phyloP scores from a whole-genome alignment of 768 basidiomycete species.

The Suillus luteus region DNA sequence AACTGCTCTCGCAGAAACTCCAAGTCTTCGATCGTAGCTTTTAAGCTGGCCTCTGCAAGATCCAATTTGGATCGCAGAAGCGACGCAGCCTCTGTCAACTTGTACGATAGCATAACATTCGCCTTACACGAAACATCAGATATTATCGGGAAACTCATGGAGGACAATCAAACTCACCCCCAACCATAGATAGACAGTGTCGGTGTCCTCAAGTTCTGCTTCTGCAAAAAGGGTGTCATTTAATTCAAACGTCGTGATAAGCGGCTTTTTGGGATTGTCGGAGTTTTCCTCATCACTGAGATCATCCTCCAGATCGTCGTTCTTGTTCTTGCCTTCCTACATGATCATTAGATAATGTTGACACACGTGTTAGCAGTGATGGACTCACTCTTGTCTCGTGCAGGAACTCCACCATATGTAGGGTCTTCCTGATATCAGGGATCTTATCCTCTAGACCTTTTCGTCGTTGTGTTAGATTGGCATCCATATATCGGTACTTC shows the following conservation, averaged over 20 bases:
- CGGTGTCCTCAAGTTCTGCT: conserved; percentile 83
- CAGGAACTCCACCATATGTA: conserved; percentile 85
- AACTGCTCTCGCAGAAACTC: conserved; percentile 94
- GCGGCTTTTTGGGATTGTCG: conserved; percentile 43
- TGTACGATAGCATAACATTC: conserved; percentile 97
- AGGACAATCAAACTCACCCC: conserved; percentile 59
- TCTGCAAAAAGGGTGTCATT: conserved; percentile 96
- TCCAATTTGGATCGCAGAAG: conserved; percentile 76
- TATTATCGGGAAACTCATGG: neutral
- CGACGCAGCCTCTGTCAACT: conserved; percentile 71
- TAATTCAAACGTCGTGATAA: conserved; percentile 90
- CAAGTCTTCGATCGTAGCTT: conserved; percentile 80
- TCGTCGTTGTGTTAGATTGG: conserved; percentile 76
- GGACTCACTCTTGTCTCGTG: conserved; percentile 66
- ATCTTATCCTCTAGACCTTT: conserved; percentile 89
- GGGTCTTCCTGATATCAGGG: conserved; percentile 91
- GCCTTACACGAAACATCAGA: conserved; percentile 55
- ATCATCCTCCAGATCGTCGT: conserved; percentile 56
- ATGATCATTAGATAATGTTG: neutral
- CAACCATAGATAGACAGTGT: conserved; percentile 93
- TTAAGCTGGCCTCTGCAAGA: conserved; percentile 64
- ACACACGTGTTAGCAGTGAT: neutral
- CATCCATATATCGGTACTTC: conserved; percentile 99
- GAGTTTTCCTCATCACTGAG: conserved; percentile 51
- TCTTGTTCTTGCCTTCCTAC: conserved; percentile 62